A percentile compares a stretch with the other conserved stretches of the same genome.
Conservation (phyloP, 2,329 filamentous ascomycete species). For the Nannizziopsis arthrosporioides region DNA sequence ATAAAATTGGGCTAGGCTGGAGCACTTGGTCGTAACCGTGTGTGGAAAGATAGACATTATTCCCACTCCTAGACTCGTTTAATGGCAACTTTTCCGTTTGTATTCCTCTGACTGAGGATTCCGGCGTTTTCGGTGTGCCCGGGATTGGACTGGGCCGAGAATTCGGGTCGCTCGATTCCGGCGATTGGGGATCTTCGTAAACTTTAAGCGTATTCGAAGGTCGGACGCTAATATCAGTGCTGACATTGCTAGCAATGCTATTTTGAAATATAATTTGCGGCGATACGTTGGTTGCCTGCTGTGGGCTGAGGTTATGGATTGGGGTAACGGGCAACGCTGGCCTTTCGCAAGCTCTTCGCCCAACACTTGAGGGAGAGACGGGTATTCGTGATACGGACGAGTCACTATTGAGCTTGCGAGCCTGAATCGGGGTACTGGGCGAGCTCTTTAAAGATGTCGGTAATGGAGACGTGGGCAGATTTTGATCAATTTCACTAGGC, state of each 20-base stretch:
- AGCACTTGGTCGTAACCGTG: constrained; percentile 11
- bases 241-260: neutral
- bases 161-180: constrained; percentile 20
- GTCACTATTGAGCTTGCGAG: constrained; percentile 9
- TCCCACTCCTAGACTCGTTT: constrained; percentile 24
- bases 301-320: constrained; percentile 1
- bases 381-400: constrained; percentile 13
- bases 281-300: neutral
- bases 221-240: neutral
- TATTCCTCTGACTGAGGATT: constrained; percentile 20
- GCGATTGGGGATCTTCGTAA: constrained; percentile 43
- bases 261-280: neutral
- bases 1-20: constrained; percentile 6
- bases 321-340: constrained; percentile 10
- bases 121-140: constrained; percentile 17
- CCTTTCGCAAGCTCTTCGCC: constrained; percentile 11
- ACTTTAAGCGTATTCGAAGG: constrained; percentile 29
- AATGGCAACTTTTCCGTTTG: constrained; percentile 31
- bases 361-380: constrained; percentile 9
- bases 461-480: constrained; percentile 1
- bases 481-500: neutral
- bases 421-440: constrained; percentile 4
- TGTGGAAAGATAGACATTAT: too few species aligned
- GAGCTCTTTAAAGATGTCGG: neutral
- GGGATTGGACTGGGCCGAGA: constrained; percentile 13